Evolutionary conservation across 768 basidiomycete genomes (phyloP), one percentile per base, ranked within the genome.

Genomic region (Lentinus tigrinus): DNA sequence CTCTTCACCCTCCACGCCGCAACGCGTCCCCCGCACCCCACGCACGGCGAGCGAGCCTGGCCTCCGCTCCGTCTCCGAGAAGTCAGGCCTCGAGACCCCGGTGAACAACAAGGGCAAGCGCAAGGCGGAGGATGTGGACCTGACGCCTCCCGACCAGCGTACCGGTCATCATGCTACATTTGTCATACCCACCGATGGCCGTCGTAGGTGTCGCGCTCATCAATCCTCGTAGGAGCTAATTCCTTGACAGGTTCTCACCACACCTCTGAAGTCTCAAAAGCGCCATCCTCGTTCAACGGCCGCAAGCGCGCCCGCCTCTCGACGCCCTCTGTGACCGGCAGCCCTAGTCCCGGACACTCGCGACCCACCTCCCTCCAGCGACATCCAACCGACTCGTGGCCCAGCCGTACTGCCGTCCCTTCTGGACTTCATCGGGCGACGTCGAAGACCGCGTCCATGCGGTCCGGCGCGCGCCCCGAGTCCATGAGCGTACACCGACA

Each of bases 91-190:
- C 8, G 69, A 70, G 46, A 67, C 67, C 0, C 67, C 67, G 26
- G 31, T 60, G 39, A 66, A 64, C 57, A 67, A 71, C 34, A 82
- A 77, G 63, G 85, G 85, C 7, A 91, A 91, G 70, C 77, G 89
- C 59, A 91, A 90, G 67, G 88, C 87, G 6, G 86, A 88, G 43
- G 88, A 89, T 62, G 75, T 84, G n/a, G 86, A 85, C 58, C 73
- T 79, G 31, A 88, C 88, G 3, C 87, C 87, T 34, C 85, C 87
- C 7, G 87, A 87, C 65, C 81, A 76, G 57, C 81, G 78, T 67
- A 77, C 80, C 57, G 70, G 57, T 1, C 75, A 78, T 39, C 79
- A 74, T 49, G 75, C 88, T 38, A 89, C 85, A 6, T 90, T 89
- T 67, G 85, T 85, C 40, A 77, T 82, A 52, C 76, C 77, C 24